Percentiles rank a stretch among this genome's conserved stretches.
These are phyloP conservation scores for Beta corolliflora DNA, from an alignment of 179 eudicot genomes.

Conservation along the genomic window DNA sequence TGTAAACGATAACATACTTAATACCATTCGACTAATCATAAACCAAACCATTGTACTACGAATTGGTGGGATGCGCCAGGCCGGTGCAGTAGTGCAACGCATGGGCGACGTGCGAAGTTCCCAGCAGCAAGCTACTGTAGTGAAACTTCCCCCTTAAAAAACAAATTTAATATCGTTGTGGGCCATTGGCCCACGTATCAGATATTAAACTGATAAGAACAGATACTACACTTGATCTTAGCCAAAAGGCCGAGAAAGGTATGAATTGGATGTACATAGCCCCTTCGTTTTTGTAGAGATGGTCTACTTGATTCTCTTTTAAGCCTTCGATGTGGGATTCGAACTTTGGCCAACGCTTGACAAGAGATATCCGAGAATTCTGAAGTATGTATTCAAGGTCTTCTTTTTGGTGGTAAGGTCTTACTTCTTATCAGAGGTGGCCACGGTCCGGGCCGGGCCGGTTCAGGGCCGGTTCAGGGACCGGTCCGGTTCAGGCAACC, in stretches of 20 bases:
- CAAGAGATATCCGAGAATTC: no score
- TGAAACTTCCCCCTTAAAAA: slow-evolving; percentile 13
- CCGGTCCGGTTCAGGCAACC: no score
- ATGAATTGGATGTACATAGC: background rate
- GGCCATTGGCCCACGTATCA: slow-evolving; percentile 53
- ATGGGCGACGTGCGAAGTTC: background rate
- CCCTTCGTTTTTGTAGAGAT: background rate
- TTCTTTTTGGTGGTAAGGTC: no score
- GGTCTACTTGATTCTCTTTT: no score
- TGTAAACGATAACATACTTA: no score
- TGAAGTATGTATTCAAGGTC: no score
- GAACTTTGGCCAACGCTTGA: no score
- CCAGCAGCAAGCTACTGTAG: slow-evolving; percentile 2
- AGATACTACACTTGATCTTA: slow-evolving; percentile 93
- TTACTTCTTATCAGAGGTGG: no score
- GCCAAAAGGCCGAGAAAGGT: slow-evolving; percentile 96
- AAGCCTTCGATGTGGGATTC: background rate
- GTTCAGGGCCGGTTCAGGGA: no score
- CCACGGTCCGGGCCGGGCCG: no score
- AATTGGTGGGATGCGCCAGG: slow-evolving; percentile 2
- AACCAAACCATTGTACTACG: background rate
- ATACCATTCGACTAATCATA: no score
- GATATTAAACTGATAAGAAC: slow-evolving; percentile 87
- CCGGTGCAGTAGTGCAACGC: slow-evolving; percentile 14
- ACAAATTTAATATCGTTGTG: slow-evolving; percentile 15